A percentile compares a stretch with the other conserved stretches of the same genome.
These are phyloP conservation scores for Dysphania ambrosioides DNA, from an alignment of 148 eudicot genomes.

Conservation along the genomic window DNA sequence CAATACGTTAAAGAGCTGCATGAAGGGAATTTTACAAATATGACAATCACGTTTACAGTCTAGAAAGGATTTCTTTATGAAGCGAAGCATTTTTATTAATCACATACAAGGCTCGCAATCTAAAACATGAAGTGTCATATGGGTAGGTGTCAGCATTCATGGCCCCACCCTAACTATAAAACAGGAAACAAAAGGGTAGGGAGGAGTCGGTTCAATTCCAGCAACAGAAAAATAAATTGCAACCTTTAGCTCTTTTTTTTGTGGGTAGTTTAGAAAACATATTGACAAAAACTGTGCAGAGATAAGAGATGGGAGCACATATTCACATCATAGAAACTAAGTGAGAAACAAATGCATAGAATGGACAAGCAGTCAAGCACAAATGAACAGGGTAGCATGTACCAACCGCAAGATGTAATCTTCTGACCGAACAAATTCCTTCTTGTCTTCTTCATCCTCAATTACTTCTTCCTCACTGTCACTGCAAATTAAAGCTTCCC, in stretches of 20 bases:
- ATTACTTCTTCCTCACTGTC: constrained; percentile 94
- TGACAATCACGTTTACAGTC: too few relatives aligned
- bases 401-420: constrained; percentile 84
- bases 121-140: not conserved
- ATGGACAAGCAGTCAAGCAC: not conserved
- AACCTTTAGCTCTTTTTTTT: not conserved
- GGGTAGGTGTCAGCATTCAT: not conserved
- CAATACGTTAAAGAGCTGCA: not conserved
- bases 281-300: not conserved
- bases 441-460: constrained; percentile 86
- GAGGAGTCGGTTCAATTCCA: not conserved
- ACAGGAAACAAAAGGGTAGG: not conserved
- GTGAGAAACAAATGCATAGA: constrained; percentile 2
- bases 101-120: not conserved
- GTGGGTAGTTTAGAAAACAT: not conserved
- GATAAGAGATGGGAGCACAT: not conserved
- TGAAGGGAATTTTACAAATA: not conserved
- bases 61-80: not conserved
- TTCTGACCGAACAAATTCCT: constrained; percentile 70
- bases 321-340: not conserved
- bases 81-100: not conserved
- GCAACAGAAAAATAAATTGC: not conserved
- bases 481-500: constrained; percentile 92
- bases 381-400: constrained; percentile 20
- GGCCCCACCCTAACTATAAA: not conserved